These are phyloP conservation scores for Malus hybrid DNA, from an alignment of 331 rosid genomes.

Conservation along the genomic window DNA sequence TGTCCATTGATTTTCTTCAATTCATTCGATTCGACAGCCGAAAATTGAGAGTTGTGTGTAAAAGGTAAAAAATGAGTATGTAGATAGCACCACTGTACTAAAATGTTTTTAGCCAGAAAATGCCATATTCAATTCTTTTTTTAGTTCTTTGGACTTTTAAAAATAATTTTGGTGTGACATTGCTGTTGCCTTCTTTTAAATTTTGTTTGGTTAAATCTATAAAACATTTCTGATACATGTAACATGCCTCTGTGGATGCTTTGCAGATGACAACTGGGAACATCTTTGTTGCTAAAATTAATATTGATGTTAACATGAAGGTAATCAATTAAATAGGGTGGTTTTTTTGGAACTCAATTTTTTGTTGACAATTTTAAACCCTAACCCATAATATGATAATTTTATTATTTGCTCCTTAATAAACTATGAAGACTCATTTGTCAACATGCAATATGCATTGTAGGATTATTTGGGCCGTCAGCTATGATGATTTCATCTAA, in stretches of 20 bases:
- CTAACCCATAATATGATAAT: too few relatives aligned
- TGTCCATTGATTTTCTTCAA: too few relatives aligned
- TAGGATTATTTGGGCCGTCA: too few relatives aligned
- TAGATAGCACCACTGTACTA: background rate
- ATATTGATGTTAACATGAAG: background rate
- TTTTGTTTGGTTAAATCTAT: background rate
- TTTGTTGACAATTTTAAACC: too few relatives aligned
- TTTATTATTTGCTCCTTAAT: too few relatives aligned
- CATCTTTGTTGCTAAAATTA: conserved; percentile 20
- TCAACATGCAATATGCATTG: too few relatives aligned
- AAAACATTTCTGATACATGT: background rate
- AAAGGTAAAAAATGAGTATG: too few relatives aligned
- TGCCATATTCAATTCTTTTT: background rate
- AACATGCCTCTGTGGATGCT: conserved; percentile 9
- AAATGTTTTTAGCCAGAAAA: background rate
- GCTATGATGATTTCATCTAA: too few relatives aligned
- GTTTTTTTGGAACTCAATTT: background rate
- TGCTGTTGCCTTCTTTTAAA: background rate
- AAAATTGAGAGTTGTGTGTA: too few relatives aligned
- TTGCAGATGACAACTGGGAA: conserved; percentile 3
- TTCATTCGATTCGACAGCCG: too few relatives aligned
- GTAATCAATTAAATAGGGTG: background rate
- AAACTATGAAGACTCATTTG: too few relatives aligned
- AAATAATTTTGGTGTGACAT: background rate
- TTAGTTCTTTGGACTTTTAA: background rate